These are phyloP conservation scores for Linnemannia zychae DNA, from an alignment of 192 early-diverging fungal genomes.

Conservation along the genomic window DNA sequence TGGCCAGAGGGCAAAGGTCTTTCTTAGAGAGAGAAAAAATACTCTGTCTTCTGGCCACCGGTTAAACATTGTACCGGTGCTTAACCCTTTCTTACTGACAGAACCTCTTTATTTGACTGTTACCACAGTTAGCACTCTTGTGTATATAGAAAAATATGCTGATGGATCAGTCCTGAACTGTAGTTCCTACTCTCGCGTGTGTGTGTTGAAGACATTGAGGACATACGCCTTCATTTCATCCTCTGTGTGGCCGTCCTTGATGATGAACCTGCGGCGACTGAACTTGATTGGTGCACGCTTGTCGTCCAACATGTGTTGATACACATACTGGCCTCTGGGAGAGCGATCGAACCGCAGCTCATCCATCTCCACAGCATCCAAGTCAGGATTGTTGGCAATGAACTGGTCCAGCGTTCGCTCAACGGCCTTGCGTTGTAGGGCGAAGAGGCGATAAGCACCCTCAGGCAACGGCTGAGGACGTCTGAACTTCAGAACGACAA, in stretches of 20 bases:
- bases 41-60: no score
- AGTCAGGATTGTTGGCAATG: conserved; percentile 11
- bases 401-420: conserved; percentile 5
- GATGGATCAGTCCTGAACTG: no score
- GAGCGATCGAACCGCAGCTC: conserved; percentile 32
- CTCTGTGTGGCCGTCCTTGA: conserved; percentile 28
- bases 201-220: conserved; percentile 19
- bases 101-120: no score
- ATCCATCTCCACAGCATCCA: conserved; percentile 27
- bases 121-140: neutral
- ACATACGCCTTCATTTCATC: conserved; percentile 23
- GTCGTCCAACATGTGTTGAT: conserved; percentile 17
- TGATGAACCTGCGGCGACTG: conserved; percentile 23
- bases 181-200: conserved; percentile 10
- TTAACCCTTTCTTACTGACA: no score
- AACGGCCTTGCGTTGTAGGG: conserved; percentile 18
- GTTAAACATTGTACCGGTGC: no score
- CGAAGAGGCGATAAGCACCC: conserved; percentile 20
- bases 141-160: no score
- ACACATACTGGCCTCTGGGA: conserved; percentile 6
- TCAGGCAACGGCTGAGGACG: conserved; percentile 18
- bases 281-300: conserved; percentile 20
- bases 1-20: no score
- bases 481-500: conserved; percentile 23
- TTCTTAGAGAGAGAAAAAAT: no score